phyloP scores from a whole-genome alignment of 2,329 filamentous ascomycete species.

The Colletotrichum agaves region DNA sequence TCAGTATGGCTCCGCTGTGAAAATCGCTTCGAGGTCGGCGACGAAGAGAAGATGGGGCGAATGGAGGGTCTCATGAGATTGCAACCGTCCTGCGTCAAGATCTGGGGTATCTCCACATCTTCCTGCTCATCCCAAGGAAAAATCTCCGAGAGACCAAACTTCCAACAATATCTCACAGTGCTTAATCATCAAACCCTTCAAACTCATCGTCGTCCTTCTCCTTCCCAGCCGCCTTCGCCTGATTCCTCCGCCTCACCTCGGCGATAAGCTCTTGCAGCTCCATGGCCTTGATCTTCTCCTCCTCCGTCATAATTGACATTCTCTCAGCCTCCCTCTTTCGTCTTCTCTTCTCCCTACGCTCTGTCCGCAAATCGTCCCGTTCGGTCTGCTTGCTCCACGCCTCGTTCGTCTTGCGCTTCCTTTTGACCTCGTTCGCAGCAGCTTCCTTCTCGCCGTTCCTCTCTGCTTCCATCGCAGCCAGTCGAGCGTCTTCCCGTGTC shows the following conservation, averaged over 20 bases:
- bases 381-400: constrained; percentile 81
- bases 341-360: constrained; percentile 72
- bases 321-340: constrained; percentile 72
- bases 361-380: constrained; percentile 69
- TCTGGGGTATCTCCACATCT: constrained; percentile 23
- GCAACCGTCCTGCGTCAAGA: not conserved
- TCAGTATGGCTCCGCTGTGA: constrained; percentile 19
- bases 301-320: constrained; percentile 74
- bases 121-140: not conserved
- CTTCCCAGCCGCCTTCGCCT: constrained; percentile 49
- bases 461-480: constrained; percentile 64
- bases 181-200: constrained; percentile 62
- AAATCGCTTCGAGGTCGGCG: constrained; percentile 23
- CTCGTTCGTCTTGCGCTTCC: constrained; percentile 71
- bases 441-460: constrained; percentile 50
- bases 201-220: constrained; percentile 61
- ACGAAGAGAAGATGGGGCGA: constrained; percentile 21
- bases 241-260: constrained; percentile 69
- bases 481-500: constrained; percentile 72
- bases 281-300: constrained; percentile 70
- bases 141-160: not conserved
- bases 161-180: constrained; percentile 10
- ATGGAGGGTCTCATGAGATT: constrained; percentile 15
- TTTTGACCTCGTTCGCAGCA: constrained; percentile 53
- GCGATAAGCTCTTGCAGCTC: constrained; percentile 73